Percentiles rank a stretch among this genome's conserved stretches.
These are phyloP conservation scores for Endotrypanum monterogeii DNA, from an alignment of 208 protist species.

Conservation along the genomic window DNA sequence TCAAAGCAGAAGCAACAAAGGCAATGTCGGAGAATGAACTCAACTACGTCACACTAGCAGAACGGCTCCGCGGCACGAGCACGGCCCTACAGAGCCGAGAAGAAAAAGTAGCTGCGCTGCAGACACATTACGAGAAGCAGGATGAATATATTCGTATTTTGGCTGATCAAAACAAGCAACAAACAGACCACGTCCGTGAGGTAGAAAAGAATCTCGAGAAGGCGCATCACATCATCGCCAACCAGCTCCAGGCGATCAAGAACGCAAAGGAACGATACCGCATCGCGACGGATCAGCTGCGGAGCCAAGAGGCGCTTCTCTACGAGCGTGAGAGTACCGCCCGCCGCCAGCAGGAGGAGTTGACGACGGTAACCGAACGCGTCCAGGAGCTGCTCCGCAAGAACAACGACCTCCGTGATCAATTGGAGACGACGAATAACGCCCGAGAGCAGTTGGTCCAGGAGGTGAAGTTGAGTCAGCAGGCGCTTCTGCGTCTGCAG, in stretches of 20 bases:
- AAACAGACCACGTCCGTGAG: conserved; percentile 40
- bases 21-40: conserved; percentile 80
- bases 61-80: conserved; percentile 59
- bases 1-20: conserved; percentile 59
- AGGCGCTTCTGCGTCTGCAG: conserved; percentile 82
- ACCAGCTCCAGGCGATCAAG: conserved; percentile 80
- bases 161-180: conserved; percentile 70
- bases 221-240: conserved; percentile 85
- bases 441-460: conserved; percentile 60
- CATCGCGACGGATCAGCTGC: conserved; percentile 61
- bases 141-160: conserved; percentile 79
- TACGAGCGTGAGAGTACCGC: conserved; percentile 48
- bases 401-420: conserved; percentile 62
- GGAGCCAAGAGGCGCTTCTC: conserved; percentile 53
- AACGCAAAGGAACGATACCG: conserved; percentile 58
- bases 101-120: conserved; percentile 65
- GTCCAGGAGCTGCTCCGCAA: conserved; percentile 47
- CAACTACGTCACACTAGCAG: conserved; percentile 73
- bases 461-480: conserved; percentile 79
- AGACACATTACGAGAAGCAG: conserved; percentile 76
- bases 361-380: conserved; percentile 37
- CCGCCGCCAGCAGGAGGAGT: conserved; percentile 53
- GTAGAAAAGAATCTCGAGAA: conserved; percentile 61
- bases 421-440: conserved; percentile 65
- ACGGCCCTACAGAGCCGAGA: conserved; percentile 47